Percentiles rank a stretch among this genome's conserved stretches.
Evolutionary conservation across 352 stramenopile genomes (phyloP).

Genomic region (Ophiocytium majus): DNA sequence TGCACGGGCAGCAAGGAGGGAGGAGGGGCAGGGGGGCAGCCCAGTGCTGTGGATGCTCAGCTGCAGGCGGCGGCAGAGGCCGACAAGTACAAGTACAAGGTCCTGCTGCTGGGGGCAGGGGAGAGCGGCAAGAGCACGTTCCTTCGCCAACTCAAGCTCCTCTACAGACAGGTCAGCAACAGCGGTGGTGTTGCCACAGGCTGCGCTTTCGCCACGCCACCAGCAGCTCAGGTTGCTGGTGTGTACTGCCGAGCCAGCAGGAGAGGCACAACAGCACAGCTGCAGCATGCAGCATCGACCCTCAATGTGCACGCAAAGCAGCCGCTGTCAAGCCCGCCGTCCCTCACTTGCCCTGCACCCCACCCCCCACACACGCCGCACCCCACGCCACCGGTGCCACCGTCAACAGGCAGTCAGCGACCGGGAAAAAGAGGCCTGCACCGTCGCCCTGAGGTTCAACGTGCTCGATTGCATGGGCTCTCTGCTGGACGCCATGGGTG

Average conservation of each 20-base stretch:
- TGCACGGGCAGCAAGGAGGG: slow-evolving; percentile 17
- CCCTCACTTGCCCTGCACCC: too few species aligned
- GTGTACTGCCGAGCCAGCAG: too few species aligned
- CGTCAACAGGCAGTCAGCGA: slow-evolving; percentile 5
- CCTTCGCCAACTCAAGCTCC: slow-evolving; percentile 71
- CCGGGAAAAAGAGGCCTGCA: neutral
- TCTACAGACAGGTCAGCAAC: slow-evolving; percentile 50
- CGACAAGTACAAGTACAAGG: slow-evolving; percentile 55
- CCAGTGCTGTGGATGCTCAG: slow-evolving; percentile 25
- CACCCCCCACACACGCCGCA: neutral
- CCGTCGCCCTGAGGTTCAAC: neutral
- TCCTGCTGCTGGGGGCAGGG: slow-evolving; percentile 59
- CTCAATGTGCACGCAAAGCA: too few species aligned
- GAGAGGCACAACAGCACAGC: too few species aligned
- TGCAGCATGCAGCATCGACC: too few species aligned
- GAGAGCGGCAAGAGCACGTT: slow-evolving; percentile 65
- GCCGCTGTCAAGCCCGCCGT: neutral
- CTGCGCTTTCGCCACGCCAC: too few species aligned
- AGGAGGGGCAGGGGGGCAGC: neutral
- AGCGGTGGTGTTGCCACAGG: too few species aligned
- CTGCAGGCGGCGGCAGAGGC: slow-evolving; percentile 17
- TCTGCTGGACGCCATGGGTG: neutral
- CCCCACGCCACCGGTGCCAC: neutral
- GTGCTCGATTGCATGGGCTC: neutral
- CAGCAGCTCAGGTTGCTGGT: too few species aligned